Base-by-base conservation (phyloP, 192 early-diverging fungal species). In the Coemansia sp. region DNA sequence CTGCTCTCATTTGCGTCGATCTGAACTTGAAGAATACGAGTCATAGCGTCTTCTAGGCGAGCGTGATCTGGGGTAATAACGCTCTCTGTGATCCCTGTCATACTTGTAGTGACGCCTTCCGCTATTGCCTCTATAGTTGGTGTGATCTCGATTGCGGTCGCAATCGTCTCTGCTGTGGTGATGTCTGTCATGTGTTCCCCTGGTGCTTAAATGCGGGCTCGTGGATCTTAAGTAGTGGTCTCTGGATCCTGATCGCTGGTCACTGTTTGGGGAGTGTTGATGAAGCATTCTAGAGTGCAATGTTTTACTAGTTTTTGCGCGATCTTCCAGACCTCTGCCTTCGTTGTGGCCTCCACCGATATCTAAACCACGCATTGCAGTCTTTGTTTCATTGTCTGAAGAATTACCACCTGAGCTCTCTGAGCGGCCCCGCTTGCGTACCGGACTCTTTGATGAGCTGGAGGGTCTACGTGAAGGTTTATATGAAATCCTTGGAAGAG, bases 31-130 rank as follows among this genome's bases (percentile, higher is more conserved):
- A 19, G 58, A 54, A 40, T 70, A 58, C 23, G 74, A 67, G 41
- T 69, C 62, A 13, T 65, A 65, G n/a, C 64, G 19, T 42, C 38
- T 52, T 38, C 54, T 16, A 18, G 75, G 69, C 18, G 72, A 75
- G n/a, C 76, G 64, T 18, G 75, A 77, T 15, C 76, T 64, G 1
- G 68, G 52, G 16, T 58, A 52, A 32, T 58, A 57, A 18, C 70
- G 39, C 15, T 65, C 47, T 49, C 60, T 53, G 59, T 41, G 56
- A 13, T 41, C 64, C 19, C 53, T 16, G 45, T 43, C 61, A 56
- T 56, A 67, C 4, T 67, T 61, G 16, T 54, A 9, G 19, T 53
- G 21, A 47, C 66, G 63, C 19, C 71, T 64, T 38, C 56, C 41
- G 37, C 9, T 21, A 58, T 64, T 66, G 12, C 40, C 49, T 43